Evolutionary conservation across 805 yeast genomes (phyloP).

Genomic region (Barnettozyma californica): DNA sequence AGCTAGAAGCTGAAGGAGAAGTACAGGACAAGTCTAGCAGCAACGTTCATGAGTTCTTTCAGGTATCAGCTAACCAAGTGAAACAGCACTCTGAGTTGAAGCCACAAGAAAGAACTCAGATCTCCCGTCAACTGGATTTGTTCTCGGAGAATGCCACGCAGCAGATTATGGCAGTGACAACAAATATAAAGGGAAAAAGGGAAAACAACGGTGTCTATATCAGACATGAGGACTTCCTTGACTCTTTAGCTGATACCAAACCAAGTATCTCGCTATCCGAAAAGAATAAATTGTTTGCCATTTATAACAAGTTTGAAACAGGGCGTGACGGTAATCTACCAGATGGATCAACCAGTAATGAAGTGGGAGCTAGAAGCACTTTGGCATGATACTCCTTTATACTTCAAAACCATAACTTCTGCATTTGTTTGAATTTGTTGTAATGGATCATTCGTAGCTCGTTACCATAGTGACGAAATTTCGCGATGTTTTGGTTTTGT

Average conservation of each 20-base stretch:
- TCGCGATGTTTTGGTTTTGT: constrained; percentile 1
- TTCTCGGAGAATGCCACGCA: constrained; percentile 15
- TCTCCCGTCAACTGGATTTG: constrained; percentile 39
- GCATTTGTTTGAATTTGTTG: too few species aligned
- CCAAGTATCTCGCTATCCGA: constrained; percentile 85
- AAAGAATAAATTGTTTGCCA: constrained; percentile 48
- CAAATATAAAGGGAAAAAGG: constrained; percentile 6
- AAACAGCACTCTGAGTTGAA: constrained; percentile 21
- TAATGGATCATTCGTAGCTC: too few species aligned
- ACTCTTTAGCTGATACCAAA: constrained; percentile 70
- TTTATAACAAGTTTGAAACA: constrained; percentile 68
- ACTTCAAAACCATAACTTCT: too few species aligned
- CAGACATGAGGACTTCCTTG: constrained; percentile 46
- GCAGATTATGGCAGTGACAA: not conserved
- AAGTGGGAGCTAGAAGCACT: constrained; percentile 81
- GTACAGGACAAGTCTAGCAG: constrained; percentile 8
- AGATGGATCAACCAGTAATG: constrained; percentile 71
- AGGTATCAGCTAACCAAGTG: constrained; percentile 27
- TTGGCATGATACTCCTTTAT: constrained; percentile 44
- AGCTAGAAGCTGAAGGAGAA: constrained; percentile 25
- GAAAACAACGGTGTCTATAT: constrained; percentile 38
- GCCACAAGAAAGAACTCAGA: constrained; percentile 36
- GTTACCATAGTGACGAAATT: not conserved
- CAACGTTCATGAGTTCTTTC: constrained; percentile 37
- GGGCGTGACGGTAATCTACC: constrained; percentile 88